Evolutionary conservation across 2,329 filamentous ascomycete species (phyloP), one percentile per base, ranked within the genome.

Genomic region (Alternaria dauci): DNA sequence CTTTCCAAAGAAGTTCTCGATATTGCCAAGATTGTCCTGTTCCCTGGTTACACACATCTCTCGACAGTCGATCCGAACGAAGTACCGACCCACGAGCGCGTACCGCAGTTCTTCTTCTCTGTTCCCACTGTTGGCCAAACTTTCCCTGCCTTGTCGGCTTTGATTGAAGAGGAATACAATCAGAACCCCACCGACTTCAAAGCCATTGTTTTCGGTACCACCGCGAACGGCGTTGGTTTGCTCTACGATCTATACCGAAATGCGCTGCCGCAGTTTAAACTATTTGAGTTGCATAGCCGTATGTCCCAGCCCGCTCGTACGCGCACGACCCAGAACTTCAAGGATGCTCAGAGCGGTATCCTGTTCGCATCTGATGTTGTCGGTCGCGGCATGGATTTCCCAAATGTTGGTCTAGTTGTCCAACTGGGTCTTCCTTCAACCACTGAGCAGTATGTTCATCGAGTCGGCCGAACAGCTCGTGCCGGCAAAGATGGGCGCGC

Each of bases 311-410:
- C 71, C 26, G 68, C 71, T 23, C 76, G 81, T 26, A 83, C 81
- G 4, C 71, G 76, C 12, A 82, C 80, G 2, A 82, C 81, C 2
- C 71, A 79, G 34, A 75, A 80, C 39, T 84, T 80, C 77, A 82
- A 80, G 60, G 75, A 81, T 57, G 73, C 81, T 18, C 70, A 77
- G 1, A 76, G 79, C 16, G 84, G 84, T 26, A 81, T 86, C 53
- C 74, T 86, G 65, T 83, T 86, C 55, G 84, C 84, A 23, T 83
- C 82, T 68, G 76, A 79, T 57, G 76, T 79, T 5, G 80, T 83
- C 11, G 82, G 82, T 9, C 79, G 82, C 52, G 82, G 82, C 28
- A 83, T 84, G 81, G 82, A 84, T 64, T 84, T 84, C 69, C 82
- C 82, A 20, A 82, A 83, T 57, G 81, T 84, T 59, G 80, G 81